Conservation (phyloP, 1,139 yeast species). For the Sugiyamaella sp. region DNA sequence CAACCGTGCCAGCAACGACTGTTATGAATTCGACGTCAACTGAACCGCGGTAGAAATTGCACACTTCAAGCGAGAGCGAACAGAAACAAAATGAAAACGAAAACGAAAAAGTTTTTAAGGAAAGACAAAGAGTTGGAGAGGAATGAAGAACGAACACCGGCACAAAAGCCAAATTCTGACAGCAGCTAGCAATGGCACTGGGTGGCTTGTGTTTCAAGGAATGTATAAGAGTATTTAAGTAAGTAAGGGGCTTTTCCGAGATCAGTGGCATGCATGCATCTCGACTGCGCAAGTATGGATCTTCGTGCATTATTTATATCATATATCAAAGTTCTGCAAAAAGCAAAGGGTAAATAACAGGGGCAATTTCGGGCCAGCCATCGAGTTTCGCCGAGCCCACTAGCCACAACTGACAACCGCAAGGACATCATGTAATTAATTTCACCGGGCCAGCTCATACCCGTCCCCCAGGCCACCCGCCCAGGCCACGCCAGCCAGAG, state of each 20-base stretch:
- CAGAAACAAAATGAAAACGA: background rate
- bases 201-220: slow-evolving; percentile 2
- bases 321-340: background rate
- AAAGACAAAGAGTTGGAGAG: background rate
- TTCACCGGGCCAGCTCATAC: too few relatives aligned
- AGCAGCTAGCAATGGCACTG: background rate
- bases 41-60: too few relatives aligned
- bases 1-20: slow-evolving; percentile 2
- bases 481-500: too few relatives aligned
- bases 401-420: too few relatives aligned
- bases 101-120: background rate
- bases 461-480: too few relatives aligned
- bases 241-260: background rate
- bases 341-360: background rate
- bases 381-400: too few relatives aligned
- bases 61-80: too few relatives aligned
- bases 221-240: background rate
- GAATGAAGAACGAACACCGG: background rate
- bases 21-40: too few relatives aligned
- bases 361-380: too few relatives aligned
- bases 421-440: too few relatives aligned
- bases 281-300: background rate
- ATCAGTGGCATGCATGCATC: background rate
- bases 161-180: background rate
- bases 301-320: background rate